Percentiles rank a stretch among this genome's conserved stretches.
phyloP scores from a whole-genome alignment of 1,139 yeast genomes.

The Blastobotrys arbuscula region DNA sequence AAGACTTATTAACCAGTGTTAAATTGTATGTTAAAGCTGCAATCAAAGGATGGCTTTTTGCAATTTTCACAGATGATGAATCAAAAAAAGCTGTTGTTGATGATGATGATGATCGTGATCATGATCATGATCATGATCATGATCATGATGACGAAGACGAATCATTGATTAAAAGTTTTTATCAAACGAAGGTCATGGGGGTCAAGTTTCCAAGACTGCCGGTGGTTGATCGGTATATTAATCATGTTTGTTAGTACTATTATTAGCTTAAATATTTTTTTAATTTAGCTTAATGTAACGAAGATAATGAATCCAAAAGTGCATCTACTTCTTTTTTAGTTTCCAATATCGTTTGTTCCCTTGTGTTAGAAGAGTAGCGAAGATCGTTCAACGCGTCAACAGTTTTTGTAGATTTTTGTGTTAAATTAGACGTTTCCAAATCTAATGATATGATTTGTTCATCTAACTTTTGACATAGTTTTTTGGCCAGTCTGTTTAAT shows the following conservation, averaged over 20 bases:
- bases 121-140: neutral
- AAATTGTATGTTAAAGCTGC: neutral
- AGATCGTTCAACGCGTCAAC: slow-evolving; percentile 16
- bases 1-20: neutral
- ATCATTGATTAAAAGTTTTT: slow-evolving; percentile 4
- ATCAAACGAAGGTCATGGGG: slow-evolving; percentile 2
- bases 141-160: neutral
- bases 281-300: neutral
- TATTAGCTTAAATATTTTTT: too few relatives aligned
- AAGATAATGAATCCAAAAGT: neutral
- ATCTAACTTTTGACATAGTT: slow-evolving; percentile 12
- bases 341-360: neutral
- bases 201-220: slow-evolving; percentile 9
- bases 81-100: neutral
- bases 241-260: too few relatives aligned
- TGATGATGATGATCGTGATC: neutral
- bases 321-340: slow-evolving; percentile 6
- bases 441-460: slow-evolving; percentile 2
- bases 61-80: neutral
- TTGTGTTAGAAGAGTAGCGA: neutral
- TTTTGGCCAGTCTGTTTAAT: slow-evolving; percentile 11
- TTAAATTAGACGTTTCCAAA: slow-evolving; percentile 5
- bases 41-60: neutral
- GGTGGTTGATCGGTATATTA: slow-evolving; percentile 7
- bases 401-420: neutral